These are phyloP conservation scores for Phaffia australis DNA, from an alignment of 768 basidiomycete species.

Conservation along the genomic window DNA sequence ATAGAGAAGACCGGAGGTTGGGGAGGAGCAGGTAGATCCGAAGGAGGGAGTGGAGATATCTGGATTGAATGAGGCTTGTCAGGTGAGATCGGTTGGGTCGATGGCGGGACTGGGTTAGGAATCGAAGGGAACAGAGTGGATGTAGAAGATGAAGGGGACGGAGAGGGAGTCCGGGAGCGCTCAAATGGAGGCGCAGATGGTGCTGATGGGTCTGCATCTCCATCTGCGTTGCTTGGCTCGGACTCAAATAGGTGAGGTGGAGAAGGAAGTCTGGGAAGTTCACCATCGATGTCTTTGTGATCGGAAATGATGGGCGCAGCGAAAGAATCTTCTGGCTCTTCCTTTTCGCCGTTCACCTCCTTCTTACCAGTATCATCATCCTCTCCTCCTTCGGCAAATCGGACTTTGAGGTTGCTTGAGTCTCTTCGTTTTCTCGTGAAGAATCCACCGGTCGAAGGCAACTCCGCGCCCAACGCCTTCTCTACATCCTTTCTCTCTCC, in stretches of 20 bases:
- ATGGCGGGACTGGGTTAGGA: conserved; percentile 5
- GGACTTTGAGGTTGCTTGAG: conserved; percentile 7
- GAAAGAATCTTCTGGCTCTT: not conserved
- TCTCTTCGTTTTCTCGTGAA: conserved; percentile 6
- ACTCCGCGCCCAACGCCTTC: not conserved
- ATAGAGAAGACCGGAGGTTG: conserved; percentile 27
- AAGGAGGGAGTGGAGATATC: conserved; percentile 12
- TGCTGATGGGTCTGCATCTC: conserved; percentile 19
- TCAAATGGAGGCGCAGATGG: conserved; percentile 32
- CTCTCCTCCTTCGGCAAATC: conserved; percentile 9
- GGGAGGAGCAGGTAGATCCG: conserved; percentile 21
- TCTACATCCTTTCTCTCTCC: not conserved
- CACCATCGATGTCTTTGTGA: not conserved
- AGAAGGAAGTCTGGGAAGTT: not conserved
- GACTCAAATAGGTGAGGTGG: conserved; percentile 13
- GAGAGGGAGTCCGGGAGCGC: conserved; percentile 28
- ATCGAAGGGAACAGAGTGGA: conserved; percentile 29
- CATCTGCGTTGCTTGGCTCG: conserved; percentile 1
- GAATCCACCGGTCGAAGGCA: not conserved
- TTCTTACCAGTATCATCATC: conserved; percentile 4
- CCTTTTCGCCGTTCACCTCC: not conserved
- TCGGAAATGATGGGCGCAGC: not conserved
- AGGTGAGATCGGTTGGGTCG: conserved; percentile 25
- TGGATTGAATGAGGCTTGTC: conserved; percentile 14
- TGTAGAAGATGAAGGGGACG: conserved; percentile 27